Percentiles rank a stretch among this genome's conserved stretches.
phyloP scores from a whole-genome alignment of 2,329 filamentous ascomycete genomes.

The Escovopsis sp. region DNA sequence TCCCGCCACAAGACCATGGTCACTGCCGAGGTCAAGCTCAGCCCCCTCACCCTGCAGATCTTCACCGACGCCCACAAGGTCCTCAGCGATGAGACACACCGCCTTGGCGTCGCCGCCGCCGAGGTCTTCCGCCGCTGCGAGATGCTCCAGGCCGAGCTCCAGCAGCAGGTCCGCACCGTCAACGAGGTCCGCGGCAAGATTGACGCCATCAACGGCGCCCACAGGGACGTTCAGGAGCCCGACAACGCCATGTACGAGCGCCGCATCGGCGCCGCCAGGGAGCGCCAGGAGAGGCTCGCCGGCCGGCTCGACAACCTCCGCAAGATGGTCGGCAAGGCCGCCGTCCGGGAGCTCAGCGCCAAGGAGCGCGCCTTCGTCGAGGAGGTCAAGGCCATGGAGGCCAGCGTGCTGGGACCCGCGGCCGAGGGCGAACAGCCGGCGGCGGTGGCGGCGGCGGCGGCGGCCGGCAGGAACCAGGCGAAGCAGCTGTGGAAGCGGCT shows the following conservation, averaged over 20 bases:
- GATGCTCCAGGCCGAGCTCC: conserved; percentile 51
- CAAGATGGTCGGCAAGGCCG: conserved; percentile 26
- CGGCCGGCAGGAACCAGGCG: conserved; percentile 17
- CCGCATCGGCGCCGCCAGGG: conserved; percentile 38
- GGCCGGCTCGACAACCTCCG: conserved; percentile 45
- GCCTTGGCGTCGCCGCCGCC: conserved; percentile 52
- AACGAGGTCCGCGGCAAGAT: conserved; percentile 51
- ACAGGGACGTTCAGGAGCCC: conserved; percentile 33
- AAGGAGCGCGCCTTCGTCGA: conserved; percentile 32
- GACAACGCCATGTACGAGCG: conserved; percentile 44
- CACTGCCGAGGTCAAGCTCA: conserved; percentile 54
- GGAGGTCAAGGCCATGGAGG: conserved; percentile 40
- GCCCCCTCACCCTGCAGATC: conserved; percentile 53
- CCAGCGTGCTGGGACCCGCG: conserved; percentile 26
- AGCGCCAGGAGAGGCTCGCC: conserved; percentile 40
- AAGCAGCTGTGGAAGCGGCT: conserved; percentile 43
- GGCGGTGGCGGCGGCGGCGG: conserved; percentile 1
- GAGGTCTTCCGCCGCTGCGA: conserved; percentile 61
- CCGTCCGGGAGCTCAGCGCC: conserved; percentile 27
- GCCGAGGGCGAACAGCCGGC: conserved; percentile 3
- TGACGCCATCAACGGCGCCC: conserved; percentile 40
- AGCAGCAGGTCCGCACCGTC: conserved; percentile 50
- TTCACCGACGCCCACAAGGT: conserved; percentile 61
- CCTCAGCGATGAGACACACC: conserved; percentile 53
- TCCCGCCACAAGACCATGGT: conserved; percentile 46